A percentile compares a stretch with the other conserved stretches of the same genome.
These are phyloP conservation scores for Hyphopichia burtonii DNA, from an alignment of 1,139 yeast genomes.

Conservation along the genomic window DNA sequence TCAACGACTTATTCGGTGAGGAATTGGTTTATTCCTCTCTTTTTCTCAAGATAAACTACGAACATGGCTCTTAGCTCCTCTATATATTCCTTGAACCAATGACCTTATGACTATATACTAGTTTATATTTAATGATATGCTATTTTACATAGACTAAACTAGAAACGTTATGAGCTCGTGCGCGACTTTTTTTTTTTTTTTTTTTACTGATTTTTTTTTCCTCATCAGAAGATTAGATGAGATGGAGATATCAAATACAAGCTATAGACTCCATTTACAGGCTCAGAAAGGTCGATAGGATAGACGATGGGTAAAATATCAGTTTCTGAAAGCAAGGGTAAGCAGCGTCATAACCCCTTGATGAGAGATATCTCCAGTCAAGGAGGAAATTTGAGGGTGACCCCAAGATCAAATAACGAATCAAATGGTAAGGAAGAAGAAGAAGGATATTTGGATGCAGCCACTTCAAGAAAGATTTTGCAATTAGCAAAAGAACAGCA, in stretches of 20 bases:
- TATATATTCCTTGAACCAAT: background rate
- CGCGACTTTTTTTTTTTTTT: slow-evolving; percentile 4
- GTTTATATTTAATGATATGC: too few relatives aligned
- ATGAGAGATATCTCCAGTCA: slow-evolving; percentile 71
- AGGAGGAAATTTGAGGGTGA: slow-evolving; percentile 64
- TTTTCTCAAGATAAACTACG: slow-evolving; percentile 53
- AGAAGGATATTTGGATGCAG: slow-evolving; percentile 76
- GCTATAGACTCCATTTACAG: background rate
- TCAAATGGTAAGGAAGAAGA: slow-evolving; percentile 33
- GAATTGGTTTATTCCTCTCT: slow-evolving; percentile 76
- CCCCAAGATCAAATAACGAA: slow-evolving; percentile 19
- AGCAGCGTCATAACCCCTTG: slow-evolving; percentile 72
- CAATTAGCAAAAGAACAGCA: slow-evolving; percentile 91
- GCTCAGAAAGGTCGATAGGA: background rate
- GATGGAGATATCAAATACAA: slow-evolving; percentile 1
- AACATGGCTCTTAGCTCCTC: background rate
- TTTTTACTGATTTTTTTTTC: slow-evolving; percentile 1
- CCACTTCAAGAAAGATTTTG: slow-evolving; percentile 79
- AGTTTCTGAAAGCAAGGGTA: slow-evolving; percentile 48
- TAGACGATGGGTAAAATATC: slow-evolving; percentile 63
- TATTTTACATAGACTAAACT: too few relatives aligned
- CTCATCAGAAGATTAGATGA: background rate
- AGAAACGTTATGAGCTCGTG: too few relatives aligned
- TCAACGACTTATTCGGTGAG: slow-evolving; percentile 78
- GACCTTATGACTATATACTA: too few relatives aligned